Percentiles rank a stretch among this genome's conserved stretches.
phyloP scores from a whole-genome alignment of 75 land plant genomes.

The Selaginella tamariscina region DNA sequence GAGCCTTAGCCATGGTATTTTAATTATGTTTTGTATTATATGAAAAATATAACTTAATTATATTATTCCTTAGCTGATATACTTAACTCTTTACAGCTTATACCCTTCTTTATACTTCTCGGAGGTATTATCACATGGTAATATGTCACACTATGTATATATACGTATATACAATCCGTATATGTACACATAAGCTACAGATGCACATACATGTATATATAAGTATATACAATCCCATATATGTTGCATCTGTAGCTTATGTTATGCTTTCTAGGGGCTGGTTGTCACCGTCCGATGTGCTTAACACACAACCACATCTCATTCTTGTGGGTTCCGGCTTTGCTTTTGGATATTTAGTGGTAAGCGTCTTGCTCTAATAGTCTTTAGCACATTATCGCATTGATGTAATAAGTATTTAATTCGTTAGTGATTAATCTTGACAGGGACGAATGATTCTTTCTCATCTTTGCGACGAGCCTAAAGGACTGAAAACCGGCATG shows the following conservation, averaged over 20 bases:
- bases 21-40: background rate
- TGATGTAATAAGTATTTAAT: background rate
- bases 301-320: conserved; percentile 66
- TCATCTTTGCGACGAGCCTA: conserved; percentile 97
- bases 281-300: conserved; percentile 77
- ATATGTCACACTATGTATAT: background rate
- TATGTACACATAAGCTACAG: too few relatives aligned
- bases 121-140: conserved; percentile 73
- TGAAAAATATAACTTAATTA: too few relatives aligned
- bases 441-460: conserved; percentile 93
- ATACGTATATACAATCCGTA: too few relatives aligned
- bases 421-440: background rate
- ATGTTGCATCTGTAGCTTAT: background rate
- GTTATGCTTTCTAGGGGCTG: conserved; percentile 45
- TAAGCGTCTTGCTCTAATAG: conserved; percentile 40
- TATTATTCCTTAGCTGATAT: background rate
- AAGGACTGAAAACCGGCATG: conserved; percentile 97
- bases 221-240: too few relatives aligned
- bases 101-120: conserved; percentile 65
- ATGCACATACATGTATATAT: too few relatives aligned
- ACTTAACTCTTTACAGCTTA: conserved; percentile 44
- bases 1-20: conserved; percentile 90
- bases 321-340: conserved; percentile 77
- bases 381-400: background rate
- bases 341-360: conserved; percentile 96